phyloP scores from a whole-genome alignment of 257 asterid genomes.

The Paulownia fortunei region DNA sequence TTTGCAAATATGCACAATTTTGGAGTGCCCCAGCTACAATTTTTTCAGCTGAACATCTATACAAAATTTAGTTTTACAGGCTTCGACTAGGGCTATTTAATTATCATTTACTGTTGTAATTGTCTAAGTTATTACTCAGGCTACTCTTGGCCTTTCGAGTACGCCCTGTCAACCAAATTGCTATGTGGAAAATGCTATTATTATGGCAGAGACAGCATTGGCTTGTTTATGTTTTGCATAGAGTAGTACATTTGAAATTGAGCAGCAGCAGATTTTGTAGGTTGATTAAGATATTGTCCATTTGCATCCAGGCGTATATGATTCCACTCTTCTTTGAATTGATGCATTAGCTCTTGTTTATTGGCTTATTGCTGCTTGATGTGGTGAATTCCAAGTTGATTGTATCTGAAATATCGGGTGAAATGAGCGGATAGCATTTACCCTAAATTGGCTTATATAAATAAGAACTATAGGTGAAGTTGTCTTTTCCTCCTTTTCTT shows the following conservation, averaged over 20 bases:
- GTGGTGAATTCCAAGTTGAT: too few relatives aligned
- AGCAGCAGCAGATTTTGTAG: neutral
- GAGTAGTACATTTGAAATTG: neutral
- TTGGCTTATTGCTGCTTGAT: neutral
- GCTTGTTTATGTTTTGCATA: neutral
- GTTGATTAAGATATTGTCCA: too few relatives aligned
- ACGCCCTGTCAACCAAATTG: neutral
- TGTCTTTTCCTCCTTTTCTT: neutral
- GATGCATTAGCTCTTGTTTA: neutral
- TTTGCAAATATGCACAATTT: neutral
- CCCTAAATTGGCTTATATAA: too few relatives aligned
- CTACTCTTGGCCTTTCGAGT: neutral
- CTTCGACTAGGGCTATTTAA: neutral
- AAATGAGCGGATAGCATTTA: too few relatives aligned
- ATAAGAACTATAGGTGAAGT: neutral
- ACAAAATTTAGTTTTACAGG: neutral
- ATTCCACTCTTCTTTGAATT: neutral
- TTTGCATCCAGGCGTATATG: too few relatives aligned
- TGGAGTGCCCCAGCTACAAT: neutral
- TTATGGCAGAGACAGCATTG: neutral
- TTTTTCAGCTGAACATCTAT: neutral
- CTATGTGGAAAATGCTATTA: neutral
- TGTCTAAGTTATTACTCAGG: neutral
- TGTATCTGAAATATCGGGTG: too few relatives aligned
- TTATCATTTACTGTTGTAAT: conserved; percentile 8